phyloP scores from a whole-genome alignment of 345 rosid genomes.

The Eucalyptus sp. region DNA sequence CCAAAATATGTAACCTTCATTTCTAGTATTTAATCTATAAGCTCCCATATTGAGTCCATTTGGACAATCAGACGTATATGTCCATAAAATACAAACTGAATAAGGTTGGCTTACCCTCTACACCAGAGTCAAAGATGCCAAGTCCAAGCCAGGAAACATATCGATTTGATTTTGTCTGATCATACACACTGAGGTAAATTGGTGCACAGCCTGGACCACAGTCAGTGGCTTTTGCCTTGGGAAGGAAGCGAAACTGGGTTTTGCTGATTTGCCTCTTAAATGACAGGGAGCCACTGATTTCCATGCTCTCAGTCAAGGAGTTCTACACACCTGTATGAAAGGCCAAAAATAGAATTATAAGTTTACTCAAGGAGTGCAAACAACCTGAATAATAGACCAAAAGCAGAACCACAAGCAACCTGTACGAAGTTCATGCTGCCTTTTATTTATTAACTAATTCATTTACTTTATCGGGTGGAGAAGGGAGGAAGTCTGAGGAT shows the following conservation, averaged over 20 bases:
- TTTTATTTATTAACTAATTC: background rate
- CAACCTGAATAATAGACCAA: background rate
- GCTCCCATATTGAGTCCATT: background rate
- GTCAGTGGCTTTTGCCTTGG: conserved; percentile 44
- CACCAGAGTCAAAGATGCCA: conserved; percentile 93
- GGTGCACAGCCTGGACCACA: conserved; percentile 52
- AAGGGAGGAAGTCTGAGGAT: background rate
- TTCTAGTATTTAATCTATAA: background rate
- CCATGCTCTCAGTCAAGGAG: conserved; percentile 24
- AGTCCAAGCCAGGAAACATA: conserved; percentile 90
- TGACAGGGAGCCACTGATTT: conserved; percentile 32
- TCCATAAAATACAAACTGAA: background rate
- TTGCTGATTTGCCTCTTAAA: conserved; percentile 39
- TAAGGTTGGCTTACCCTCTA: conserved; percentile 52
- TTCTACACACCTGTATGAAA: background rate
- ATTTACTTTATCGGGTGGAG: background rate
- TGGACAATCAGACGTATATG: background rate
- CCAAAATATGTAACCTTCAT: background rate
- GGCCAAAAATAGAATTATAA: background rate
- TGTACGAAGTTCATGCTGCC: background rate
- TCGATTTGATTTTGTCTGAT: conserved; percentile 62
- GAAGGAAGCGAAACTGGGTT: conserved; percentile 55
- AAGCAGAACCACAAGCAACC: background rate
- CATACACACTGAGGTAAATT: conserved; percentile 87
- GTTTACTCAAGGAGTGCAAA: background rate